Base-by-base conservation (phyloP, 495 filamentous ascomycete genomes). In the Massariosphaeria phaeospora region DNA sequence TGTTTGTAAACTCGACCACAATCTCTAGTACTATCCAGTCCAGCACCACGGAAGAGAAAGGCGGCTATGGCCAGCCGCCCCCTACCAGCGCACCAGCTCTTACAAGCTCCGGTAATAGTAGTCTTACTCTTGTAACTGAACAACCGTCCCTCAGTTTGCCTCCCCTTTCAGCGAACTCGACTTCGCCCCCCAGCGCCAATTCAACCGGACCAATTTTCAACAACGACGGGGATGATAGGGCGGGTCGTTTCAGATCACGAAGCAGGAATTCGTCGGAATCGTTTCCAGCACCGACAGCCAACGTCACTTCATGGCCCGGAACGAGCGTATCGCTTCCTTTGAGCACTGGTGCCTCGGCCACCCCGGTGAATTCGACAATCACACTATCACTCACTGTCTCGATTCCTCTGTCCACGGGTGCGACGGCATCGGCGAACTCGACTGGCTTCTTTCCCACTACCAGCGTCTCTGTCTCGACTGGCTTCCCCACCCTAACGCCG, bases 311-410 rank as follows among this genome's bases (percentile, higher is more conserved):
- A 25, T 27, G 43, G 42, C 43, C 43, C 15, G 55, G 55, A 6
- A 31, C 48, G 13, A 35, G 21, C 6, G 17, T 33, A 9, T 7
- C n/a, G n/a, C n/a, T n/a, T n/a, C n/a, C n/a, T n/a, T n/a, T n/a
- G n/a, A n/a, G n/a, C n/a, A n/a, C n/a, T n/a, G n/a, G n/a, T n/a
- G n/a, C n/a, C 9, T 17, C 44, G 8, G 20, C 17, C 6, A 3
- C 27, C 1, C 34, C 23, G 18, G 51, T 41, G 11, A 55, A 48
- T 15, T 33, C 27, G 17, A 50, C 33, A 18, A 10, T 35, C 13
- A 40, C 33, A 40, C 10, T 25, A 9, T 47, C 52, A 13, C 18
- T 18, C 26, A 55, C 48, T 41, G 4, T n/a, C 30, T 5, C 48
- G 5, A 25, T 51, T 41, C 33, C 48, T 5, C 30, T 52, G 4